These are phyloP conservation scores for Botrytis sinoallii DNA, from an alignment of 2,329 filamentous ascomycete genomes.

Conservation along the genomic window DNA sequence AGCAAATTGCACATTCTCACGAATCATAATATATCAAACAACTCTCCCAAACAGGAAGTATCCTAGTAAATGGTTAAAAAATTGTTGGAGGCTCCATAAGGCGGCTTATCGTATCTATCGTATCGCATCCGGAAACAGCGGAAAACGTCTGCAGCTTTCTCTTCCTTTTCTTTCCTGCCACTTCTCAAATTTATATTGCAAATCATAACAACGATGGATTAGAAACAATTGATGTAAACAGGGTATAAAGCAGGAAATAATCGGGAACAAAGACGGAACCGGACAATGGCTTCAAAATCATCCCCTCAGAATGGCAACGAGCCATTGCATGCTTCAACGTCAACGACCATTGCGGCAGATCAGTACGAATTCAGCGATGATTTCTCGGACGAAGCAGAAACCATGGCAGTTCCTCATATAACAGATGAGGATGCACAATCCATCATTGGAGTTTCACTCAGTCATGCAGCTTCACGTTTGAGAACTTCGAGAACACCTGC, in stretches of 20 bases:
- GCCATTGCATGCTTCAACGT: constrained; percentile 3
- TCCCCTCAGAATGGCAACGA: not conserved
- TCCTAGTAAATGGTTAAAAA: not conserved
- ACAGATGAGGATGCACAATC: constrained; percentile 55
- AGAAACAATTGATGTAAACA: not conserved
- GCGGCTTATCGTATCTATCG: constrained; percentile 8
- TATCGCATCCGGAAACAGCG: constrained; percentile 11
- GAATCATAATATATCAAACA: not conserved
- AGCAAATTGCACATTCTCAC: not conserved
- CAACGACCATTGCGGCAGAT: constrained; percentile 19
- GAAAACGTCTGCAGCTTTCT: constrained; percentile 6
- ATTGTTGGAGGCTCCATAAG: constrained; percentile 6
- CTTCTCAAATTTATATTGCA: not conserved
- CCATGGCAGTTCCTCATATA: constrained; percentile 27
- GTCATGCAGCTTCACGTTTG: constrained; percentile 53
- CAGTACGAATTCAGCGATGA: constrained; percentile 21
- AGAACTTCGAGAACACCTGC: constrained; percentile 54
- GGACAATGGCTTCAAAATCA: constrained; percentile 10
- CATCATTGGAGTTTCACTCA: constrained; percentile 58
- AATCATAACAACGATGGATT: not conserved
- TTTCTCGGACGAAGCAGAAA: constrained; percentile 27
- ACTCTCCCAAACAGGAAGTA: not conserved
- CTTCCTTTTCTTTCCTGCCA: constrained; percentile 6
- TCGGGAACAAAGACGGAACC: constrained; percentile 16
- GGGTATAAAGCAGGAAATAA: constrained; percentile 3